These are phyloP conservation scores for Lentinula guzmanii DNA, from an alignment of 768 basidiomycete genomes.

Conservation along the genomic window DNA sequence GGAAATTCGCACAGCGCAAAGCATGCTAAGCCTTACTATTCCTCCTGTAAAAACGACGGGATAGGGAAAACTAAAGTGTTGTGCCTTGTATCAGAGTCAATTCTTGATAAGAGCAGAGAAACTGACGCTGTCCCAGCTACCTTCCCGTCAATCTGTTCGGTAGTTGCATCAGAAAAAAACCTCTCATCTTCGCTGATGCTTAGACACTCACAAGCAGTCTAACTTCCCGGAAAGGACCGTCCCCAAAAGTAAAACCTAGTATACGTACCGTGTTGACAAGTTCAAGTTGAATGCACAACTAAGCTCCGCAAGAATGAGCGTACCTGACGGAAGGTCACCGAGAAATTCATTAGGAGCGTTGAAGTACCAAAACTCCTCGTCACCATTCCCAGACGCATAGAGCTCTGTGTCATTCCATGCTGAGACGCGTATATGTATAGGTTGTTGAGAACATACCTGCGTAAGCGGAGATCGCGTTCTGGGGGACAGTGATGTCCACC, in stretches of 20 bases:
- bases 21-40: constrained; percentile 27
- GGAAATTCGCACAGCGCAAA: neutral
- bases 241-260: constrained; percentile 26
- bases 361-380: constrained; percentile 55
- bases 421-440: constrained; percentile 11
- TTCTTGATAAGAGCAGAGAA: neutral
- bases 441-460: constrained; percentile 17
- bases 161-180: constrained; percentile 39
- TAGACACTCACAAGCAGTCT: neutral
- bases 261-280: neutral
- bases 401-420: constrained; percentile 43
- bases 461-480: constrained; percentile 58
- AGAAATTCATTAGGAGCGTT: constrained; percentile 38
- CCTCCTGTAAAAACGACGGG: constrained; percentile 76
- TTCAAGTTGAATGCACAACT: neutral
- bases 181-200: constrained; percentile 14
- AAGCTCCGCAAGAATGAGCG: neutral
- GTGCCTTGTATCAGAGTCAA: neutral
- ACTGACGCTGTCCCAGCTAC: constrained; percentile 41
- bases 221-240: constrained; percentile 45
- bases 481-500: constrained; percentile 66
- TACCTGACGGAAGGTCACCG: constrained; percentile 26
- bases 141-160: constrained; percentile 36
- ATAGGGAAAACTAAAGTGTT: constrained; percentile 31
- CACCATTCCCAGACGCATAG: constrained; percentile 54